These are phyloP conservation scores for Apiospora pterosperma DNA, from an alignment of 2,329 filamentous ascomycete genomes.

Conservation along the genomic window DNA sequence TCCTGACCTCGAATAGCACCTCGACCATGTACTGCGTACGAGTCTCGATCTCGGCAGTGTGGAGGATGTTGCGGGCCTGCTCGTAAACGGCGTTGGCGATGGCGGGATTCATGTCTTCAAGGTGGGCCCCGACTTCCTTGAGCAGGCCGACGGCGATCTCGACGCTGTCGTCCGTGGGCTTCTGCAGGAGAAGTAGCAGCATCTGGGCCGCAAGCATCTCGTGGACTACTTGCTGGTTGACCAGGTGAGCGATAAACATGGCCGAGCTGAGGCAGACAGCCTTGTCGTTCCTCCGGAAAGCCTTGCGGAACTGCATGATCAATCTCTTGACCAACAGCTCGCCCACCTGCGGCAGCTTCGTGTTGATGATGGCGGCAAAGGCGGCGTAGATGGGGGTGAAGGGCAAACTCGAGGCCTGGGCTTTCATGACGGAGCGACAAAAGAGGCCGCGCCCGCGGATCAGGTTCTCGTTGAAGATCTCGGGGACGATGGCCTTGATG, in stretches of 20 bases:
- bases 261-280: slow-evolving; percentile 89
- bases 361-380: slow-evolving; percentile 95
- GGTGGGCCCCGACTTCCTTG: slow-evolving; percentile 86
- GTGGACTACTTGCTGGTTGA: slow-evolving; percentile 93
- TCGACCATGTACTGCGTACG: slow-evolving; percentile 99
- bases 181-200: slow-evolving; percentile 84
- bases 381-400: slow-evolving; percentile 96
- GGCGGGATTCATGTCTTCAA: slow-evolving; percentile 90
- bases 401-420: slow-evolving; percentile 89
- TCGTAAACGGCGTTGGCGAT: slow-evolving; percentile 92
- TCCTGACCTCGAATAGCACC: slow-evolving; percentile 92
- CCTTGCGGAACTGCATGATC: slow-evolving; percentile 90
- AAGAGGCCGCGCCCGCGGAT: slow-evolving; percentile 88
- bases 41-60: slow-evolving; percentile 97
- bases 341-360: slow-evolving; percentile 91
- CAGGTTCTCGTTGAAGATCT: slow-evolving; percentile 92
- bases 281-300: slow-evolving; percentile 95
- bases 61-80: slow-evolving; percentile 89
- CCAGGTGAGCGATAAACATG: slow-evolving; percentile 90
- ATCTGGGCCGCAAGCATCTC: slow-evolving; percentile 94
- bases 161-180: slow-evolving; percentile 94
- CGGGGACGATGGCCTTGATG: slow-evolving; percentile 95
- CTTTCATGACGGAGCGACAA: slow-evolving; percentile 97
- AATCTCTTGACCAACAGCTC: slow-evolving; percentile 83
- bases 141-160: slow-evolving; percentile 95